Base-by-base conservation (phyloP, 1,284 basidiomycete species). In the Cutaneotrichosporon cyanovorans region DNA sequence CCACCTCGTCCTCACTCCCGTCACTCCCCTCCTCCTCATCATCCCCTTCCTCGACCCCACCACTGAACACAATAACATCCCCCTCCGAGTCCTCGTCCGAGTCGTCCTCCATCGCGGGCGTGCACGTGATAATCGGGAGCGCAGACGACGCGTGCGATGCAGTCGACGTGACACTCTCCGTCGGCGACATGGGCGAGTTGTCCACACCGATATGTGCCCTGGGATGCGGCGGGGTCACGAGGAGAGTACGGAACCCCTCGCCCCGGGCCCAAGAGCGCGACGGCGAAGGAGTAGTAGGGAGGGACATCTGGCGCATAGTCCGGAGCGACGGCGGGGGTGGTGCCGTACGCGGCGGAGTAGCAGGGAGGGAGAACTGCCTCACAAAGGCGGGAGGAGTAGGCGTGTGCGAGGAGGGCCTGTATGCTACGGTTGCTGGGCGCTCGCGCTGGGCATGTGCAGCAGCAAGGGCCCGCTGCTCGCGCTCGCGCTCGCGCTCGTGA, bases 41-140 rank as follows among this genome's bases (percentile, higher is more conserved):
- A 19, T 51, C 43, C 14, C 46, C 45, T 14, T 42, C 33, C 33
- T 51, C 51, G 19, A 41, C 31, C 37, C 49, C 52, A 25, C 52
- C 55, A 8, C 37, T 43, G 32, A 57, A 57, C 28, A 57, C 55
- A 16, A 57, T 48, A 30, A 55, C 48, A 36, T 57, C 55, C 32
- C 45, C 49, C 37, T 57, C 56, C 12, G 51, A 51, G 40, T 63
- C 65, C 42, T 65, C 63, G 42, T 69, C 65, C 42, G 65, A 66
- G 35, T 66, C 64, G n/a, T 55, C 50, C 48, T 66, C 65, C 40
- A 58, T 57, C 10, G 67, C 67, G 14, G 65, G 67, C 12, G 67
- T 69, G 57, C 67, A 68, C 11, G 67, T 69, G 57, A 69, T 69
- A 38, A 63, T 66, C 3, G 67, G 67, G 19, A 68, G 56, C n/a